These are phyloP conservation scores for Monosporascus sp. DNA, from an alignment of 2,329 filamentous ascomycete species.

Conservation along the genomic window DNA sequence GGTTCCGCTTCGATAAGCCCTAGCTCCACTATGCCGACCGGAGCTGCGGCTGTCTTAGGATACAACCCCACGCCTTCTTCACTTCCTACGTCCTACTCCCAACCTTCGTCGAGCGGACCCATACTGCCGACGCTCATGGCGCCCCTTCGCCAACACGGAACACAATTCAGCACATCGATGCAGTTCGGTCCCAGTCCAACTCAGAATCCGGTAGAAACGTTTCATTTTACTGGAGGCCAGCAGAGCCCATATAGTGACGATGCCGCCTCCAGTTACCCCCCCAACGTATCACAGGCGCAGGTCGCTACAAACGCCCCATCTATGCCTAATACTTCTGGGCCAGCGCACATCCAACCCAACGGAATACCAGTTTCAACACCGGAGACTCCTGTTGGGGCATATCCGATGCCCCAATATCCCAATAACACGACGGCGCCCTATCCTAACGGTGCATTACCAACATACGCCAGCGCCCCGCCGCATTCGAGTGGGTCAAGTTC, in stretches of 20 bases:
- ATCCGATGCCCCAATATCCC: neutral
- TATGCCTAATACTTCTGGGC: neutral
- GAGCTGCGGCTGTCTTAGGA: neutral
- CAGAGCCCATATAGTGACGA: neutral
- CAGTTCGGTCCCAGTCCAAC: neutral
- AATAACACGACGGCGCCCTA: neutral
- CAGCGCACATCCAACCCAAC: neutral
- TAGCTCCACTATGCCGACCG: neutral
- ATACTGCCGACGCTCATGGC: neutral
- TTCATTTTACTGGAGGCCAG: neutral
- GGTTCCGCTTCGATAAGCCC: neutral
- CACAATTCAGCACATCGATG: neutral
- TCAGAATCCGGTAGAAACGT: neutral
- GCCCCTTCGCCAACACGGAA: neutral
- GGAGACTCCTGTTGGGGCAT: neutral
- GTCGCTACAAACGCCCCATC: neutral
- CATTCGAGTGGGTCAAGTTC: neutral
- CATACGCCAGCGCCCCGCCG: neutral
- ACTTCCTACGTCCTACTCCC: neutral
- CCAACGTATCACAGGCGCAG: neutral
- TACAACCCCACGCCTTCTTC: neutral
- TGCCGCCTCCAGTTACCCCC: neutral
- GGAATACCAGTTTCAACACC: neutral
- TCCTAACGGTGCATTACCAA: neutral
- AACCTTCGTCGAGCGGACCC: neutral